Percentiles rank a stretch among this genome's conserved stretches.
Conservation (phyloP, 805 yeast genomes). For the Candida tallmaniae region DNA sequence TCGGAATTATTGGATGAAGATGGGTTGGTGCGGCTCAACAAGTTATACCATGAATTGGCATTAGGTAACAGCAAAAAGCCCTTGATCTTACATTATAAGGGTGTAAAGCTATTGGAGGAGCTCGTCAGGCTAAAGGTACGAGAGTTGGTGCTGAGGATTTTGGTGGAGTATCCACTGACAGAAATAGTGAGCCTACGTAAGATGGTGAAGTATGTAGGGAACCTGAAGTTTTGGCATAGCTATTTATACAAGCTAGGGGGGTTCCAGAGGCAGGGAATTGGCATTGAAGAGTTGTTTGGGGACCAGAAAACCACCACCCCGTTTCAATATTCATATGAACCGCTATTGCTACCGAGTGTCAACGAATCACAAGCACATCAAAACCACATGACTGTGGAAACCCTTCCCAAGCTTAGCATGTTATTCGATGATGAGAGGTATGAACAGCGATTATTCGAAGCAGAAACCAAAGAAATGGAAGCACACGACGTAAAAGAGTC, state of each 20-base stretch:
- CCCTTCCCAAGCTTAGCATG: constrained; percentile 5
- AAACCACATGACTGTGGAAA: constrained; percentile 3
- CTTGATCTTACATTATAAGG: neutral
- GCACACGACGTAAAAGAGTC: constrained; percentile 11
- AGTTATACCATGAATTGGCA: neutral
- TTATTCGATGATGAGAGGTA: constrained; percentile 10
- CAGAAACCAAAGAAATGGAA: constrained; percentile 12
- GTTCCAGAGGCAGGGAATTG: constrained; percentile 4
- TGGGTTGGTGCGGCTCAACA: neutral
- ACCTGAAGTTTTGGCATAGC: neutral
- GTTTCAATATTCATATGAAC: neutral
- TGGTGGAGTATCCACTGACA: neutral
- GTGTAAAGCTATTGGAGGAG: neutral
- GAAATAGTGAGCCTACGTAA: neutral
- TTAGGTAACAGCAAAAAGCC: neutral
- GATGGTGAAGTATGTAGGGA: neutral
- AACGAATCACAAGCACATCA: no score
- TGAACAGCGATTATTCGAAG: constrained; percentile 5
- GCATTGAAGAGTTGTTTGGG: constrained; percentile 2
- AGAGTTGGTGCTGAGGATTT: constrained; percentile 1
- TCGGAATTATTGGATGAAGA: neutral
- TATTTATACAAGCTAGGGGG: constrained; percentile 3
- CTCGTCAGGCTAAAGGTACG: neutral
- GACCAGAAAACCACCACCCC: neutral
- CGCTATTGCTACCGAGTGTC: neutral